Evolutionary conservation across 2,329 filamentous ascomycete species (phyloP).

Genomic region (Xylaria polymorpha): DNA sequence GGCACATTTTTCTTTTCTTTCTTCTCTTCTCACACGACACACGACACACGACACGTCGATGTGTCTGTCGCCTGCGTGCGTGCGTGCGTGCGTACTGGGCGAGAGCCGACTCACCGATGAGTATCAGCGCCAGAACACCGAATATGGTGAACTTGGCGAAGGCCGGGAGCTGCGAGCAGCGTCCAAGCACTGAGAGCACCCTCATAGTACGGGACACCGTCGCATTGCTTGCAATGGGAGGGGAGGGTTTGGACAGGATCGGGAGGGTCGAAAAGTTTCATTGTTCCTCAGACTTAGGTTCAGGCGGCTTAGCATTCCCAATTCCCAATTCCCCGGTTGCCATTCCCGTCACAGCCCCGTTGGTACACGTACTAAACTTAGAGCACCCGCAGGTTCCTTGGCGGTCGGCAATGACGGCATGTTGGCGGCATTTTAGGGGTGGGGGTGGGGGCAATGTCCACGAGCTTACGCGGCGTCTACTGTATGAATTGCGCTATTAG

Average conservation of each 20-base stretch:
- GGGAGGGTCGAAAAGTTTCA: constrained; percentile 19
- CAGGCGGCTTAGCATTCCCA: background rate
- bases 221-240: constrained; percentile 30
- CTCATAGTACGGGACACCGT: constrained; percentile 33
- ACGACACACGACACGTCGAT: too few relatives aligned
- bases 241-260: constrained; percentile 10
- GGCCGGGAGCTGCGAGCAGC: constrained; percentile 43
- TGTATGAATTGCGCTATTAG: too few relatives aligned
- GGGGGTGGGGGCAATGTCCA: constrained; percentile 11
- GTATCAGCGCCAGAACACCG: constrained; percentile 40
- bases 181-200: constrained; percentile 38
- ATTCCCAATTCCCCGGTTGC: background rate
- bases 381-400: constrained; percentile 23
- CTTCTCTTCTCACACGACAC: too few relatives aligned
- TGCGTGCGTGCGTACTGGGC: background rate
- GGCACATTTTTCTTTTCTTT: background rate
- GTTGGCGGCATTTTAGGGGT: constrained; percentile 7
- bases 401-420: constrained; percentile 36
- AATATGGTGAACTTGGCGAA: constrained; percentile 43
- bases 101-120: constrained; percentile 39
- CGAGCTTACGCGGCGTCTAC: background rate
- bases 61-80: background rate
- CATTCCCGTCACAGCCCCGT: too few relatives aligned
- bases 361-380: background rate
- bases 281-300: background rate